Base-by-base conservation (phyloP, 1,284 basidiomycete species). In the Serendipita sp. region DNA sequence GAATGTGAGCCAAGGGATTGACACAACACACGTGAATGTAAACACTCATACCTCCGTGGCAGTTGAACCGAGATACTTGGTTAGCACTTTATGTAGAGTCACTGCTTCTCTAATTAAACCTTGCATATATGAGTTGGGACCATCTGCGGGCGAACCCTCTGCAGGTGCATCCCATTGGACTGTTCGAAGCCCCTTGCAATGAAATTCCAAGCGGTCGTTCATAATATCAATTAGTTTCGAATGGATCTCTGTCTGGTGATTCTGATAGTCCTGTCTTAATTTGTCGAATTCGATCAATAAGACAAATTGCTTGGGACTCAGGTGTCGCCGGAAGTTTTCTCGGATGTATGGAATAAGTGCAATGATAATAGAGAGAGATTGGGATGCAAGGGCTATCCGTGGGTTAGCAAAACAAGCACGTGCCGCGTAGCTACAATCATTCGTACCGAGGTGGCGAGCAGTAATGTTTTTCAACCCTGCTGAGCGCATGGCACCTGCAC, bases 171-270 rank as follows among this genome's bases (percentile, higher is more conserved):
- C 78, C 91, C 91, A 95, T 67, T 89, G 80, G 64, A 95, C 80
- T 47, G 77, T 76, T 75, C 85, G 84, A 62, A 94, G 77, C 30
- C 84, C 77, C 70, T 84, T 85, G 71, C 91, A 87, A 73, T 99
- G 95, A 1, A 90, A 86, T 65, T 79, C 84, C 58, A 99, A 77
- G 61, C 95, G 83, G 75, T 99, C 95, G 61, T 93, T 87, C 96
- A 99, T 99, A 74, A 99, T 99, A 42, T 93, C 90, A 61, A 99
- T 88, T 62, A 99, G 80, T 76, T 99, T 99, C 63, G 91, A 82
- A 73, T 99, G 94, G 62, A 99, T 97, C 77, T 99, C 96, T 72
- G 94, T 92, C 75, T 99, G 96, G 74, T 99, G 95, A 73, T 99
- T 95, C 79, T 97, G 93, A 72, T 91, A 98, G 74, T 99, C 96